Base-by-base conservation (phyloP, 176 grass and related monocot species). In the Coix lacrymajobi region DNA sequence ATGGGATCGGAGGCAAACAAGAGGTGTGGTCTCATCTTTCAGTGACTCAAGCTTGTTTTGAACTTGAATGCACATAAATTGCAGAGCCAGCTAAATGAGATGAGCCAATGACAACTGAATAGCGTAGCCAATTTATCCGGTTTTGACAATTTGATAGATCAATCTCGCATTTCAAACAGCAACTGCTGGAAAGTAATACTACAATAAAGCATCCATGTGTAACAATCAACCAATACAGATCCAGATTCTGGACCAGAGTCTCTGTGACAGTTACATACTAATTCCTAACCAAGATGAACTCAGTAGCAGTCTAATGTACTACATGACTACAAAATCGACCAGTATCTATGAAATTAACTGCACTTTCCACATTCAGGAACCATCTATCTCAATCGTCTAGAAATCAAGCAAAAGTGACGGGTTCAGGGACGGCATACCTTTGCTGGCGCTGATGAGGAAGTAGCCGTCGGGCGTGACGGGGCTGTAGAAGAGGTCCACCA, bases 401-500 rank as follows among this genome's bases (percentile, higher is more conserved):
- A 66, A 39, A 65, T 48, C 34, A 66, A 82, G 57, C 31, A 60
- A 44, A 1, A 69, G 36, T 44, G 56, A 19, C 4, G 15, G 10
- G 60, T 32, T 71, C 40, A 43, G 11, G n/a, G 69, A 45, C 4
- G 24, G 43, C 24, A 0, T 43, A 99, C 97, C 97, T 73, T 99
- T 99, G 83, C 97, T 99, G 38, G 97, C 97, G 75, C 97, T 99
- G 78, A 96, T 96, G 79, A 99, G 83, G 77, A 99, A 99, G 83
- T 93, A 96, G n/a, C 97, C 93, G 34, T 99, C 97, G 24, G 93
- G 79, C 37, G 88, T 90, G 60, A 90, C 79, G 67, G 79, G 88
- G 88, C 88, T 90, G 79, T 90, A 90, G 89, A 96, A 99, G 41
- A 99, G 88, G 87, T 99, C 97, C 38, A 99, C 93, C 26, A 99